These are phyloP conservation scores for Trichosanthes cucumerina DNA, from an alignment of 306 rosid genomes.

Conservation along the genomic window DNA sequence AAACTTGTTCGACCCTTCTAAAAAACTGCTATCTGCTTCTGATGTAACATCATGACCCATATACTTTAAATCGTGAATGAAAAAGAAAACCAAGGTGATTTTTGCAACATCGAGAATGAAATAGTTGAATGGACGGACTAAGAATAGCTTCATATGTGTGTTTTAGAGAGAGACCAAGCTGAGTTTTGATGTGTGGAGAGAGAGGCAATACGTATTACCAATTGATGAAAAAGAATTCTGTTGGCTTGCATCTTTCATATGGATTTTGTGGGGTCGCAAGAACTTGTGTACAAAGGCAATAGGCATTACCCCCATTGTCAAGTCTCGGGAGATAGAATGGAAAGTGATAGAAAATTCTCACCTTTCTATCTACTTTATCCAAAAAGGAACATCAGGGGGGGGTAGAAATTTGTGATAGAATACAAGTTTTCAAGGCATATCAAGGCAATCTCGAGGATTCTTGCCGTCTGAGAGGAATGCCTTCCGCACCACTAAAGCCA, in stretches of 20 bases:
- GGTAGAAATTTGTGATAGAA: constrained; percentile 6
- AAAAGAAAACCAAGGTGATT: neutral
- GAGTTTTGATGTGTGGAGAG: neutral
- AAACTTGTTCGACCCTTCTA: neutral
- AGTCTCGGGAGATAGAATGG: constrained; percentile 6
- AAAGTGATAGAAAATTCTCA: neutral
- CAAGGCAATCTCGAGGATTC: constrained; percentile 45
- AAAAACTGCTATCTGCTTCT: neutral
- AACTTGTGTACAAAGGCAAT: constrained; percentile 11
- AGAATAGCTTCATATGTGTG: neutral
- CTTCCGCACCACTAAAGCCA: constrained; percentile 47
- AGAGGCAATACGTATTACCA: neutral
- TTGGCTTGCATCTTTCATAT: constrained; percentile 9
- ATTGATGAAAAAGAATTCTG: constrained; percentile 3
- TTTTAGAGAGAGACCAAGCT: neutral
- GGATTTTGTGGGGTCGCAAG: constrained; percentile 20
- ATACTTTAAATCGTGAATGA: neutral
- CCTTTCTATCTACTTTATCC: constrained; percentile 11
- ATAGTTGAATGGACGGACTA: neutral
- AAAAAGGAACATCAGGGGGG: constrained; percentile 4
- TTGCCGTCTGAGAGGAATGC: constrained; percentile 96
- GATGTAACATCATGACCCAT: neutral
- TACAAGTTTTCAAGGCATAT: constrained; percentile 17
- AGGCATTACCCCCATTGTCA: constrained; percentile 6
- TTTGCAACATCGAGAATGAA: neutral